Conservation (phyloP, 306 rosid genomes). For the Urtica urens region DNA sequence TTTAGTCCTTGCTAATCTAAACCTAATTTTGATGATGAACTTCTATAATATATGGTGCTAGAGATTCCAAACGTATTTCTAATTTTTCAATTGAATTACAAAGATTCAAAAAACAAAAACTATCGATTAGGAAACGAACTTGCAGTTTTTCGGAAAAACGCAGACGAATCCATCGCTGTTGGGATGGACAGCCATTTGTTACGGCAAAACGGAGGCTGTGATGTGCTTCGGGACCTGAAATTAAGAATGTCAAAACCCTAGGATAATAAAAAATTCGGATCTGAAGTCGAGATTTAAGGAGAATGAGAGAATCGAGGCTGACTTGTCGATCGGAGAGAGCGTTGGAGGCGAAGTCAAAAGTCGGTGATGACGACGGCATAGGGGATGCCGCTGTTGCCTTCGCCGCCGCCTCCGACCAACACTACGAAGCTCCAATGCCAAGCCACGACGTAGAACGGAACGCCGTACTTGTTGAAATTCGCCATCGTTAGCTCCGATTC, state of each 20-base stretch:
- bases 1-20: too few relatives aligned
- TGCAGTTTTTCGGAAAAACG: slow-evolving; percentile 58
- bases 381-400: slow-evolving; percentile 71
- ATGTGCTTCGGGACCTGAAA: slow-evolving; percentile 49
- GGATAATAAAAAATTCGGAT: background rate
- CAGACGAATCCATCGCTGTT: slow-evolving; percentile 69
- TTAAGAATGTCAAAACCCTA: background rate
- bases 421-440: slow-evolving; percentile 50
- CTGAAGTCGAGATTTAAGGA: too few relatives aligned
- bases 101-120: too few relatives aligned
- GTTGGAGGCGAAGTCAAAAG: slow-evolving; percentile 41
- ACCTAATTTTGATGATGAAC: too few relatives aligned
- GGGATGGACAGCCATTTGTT: slow-evolving; percentile 76
- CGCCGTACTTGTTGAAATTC: slow-evolving; percentile 60
- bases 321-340: slow-evolving; percentile 63
- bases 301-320: slow-evolving; percentile 4
- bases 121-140: too few relatives aligned
- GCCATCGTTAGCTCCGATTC: too few relatives aligned
- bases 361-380: slow-evolving; percentile 47
- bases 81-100: too few relatives aligned
- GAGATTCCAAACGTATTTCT: too few relatives aligned
- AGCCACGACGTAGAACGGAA: slow-evolving; percentile 63
- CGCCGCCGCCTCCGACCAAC: slow-evolving; percentile 85
- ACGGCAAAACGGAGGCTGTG: slow-evolving; percentile 65
- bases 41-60: too few relatives aligned